Base-by-base conservation (phyloP, 192 early-diverging fungal species). In the Entophlyctis luteolus region DNA sequence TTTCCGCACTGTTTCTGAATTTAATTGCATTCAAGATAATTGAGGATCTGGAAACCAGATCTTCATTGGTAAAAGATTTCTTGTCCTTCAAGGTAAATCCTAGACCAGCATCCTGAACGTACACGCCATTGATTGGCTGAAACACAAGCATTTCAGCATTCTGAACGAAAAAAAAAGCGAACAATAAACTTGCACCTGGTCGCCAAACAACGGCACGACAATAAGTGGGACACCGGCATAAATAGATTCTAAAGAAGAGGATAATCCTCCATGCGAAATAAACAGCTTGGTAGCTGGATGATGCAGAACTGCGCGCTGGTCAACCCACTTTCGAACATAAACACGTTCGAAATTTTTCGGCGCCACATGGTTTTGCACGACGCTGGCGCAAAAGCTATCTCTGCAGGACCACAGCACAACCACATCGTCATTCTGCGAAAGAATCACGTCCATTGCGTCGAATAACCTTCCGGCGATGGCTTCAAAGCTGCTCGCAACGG, bases 201-300 rank as follows among this genome's bases (percentile, higher is more conserved):
- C 27, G 23, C 37, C 58, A 60, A 60, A 60, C 10, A 60, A 14
- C 22, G 58, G 58, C 20, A 60, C 38, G 6, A 60, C 37, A 22
- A 60, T n/a, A 22, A 60, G n/a, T 6, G 49, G 49, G 20, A 52
- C 49, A 5, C 49, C 49, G 10, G 12, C 49, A 20, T 16, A 52
- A 5, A 52, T 16, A 6, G 49, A 52, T 20, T 52, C 49, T 28
- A 27, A 20, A 8, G 28, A 5, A 52, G 49, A 52, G 28, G 10
- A 16, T 10, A 52, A 27, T 52, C 58, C 58, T 27, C 58, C 58
- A 36, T 60, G 58, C 8, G 58, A 20, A 16, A 60, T 45, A 46
- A 60, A 60, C 4, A 60, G 22, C 20, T 46, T 38, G 3, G 32
- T 32, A 18, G 22, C 32, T 6, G 35, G n/a, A 23, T 60, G 58